Evolutionary conservation across 2,329 filamentous ascomycete species (phyloP).

Genomic region (Pseudopithomyces chartarum): DNA sequence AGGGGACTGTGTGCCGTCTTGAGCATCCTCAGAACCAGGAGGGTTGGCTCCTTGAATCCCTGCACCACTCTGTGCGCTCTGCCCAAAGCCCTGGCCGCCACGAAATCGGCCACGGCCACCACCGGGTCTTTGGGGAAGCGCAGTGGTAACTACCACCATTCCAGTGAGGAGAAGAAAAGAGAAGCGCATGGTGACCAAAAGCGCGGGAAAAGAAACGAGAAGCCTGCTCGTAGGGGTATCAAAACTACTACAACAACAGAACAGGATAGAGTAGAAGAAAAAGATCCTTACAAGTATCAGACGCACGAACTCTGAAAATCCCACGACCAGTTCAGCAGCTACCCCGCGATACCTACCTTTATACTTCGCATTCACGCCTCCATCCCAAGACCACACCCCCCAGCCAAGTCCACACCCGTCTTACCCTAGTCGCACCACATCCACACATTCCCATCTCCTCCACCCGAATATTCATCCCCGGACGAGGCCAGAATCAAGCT

Average conservation of each 20-base stretch:
- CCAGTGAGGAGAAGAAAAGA: not conserved
- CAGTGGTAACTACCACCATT: not conserved
- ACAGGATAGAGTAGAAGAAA: not conserved
- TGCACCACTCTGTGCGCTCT: not conserved
- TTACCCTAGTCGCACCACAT: conserved; percentile 3
- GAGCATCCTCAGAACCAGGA: not conserved
- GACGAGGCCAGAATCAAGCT: not conserved
- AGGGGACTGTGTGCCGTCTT: not conserved
- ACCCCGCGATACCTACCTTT: not conserved
- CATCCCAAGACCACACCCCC: not conserved
- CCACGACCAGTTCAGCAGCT: not conserved
- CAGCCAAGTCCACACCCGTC: not conserved
- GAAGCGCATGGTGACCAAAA: not conserved
- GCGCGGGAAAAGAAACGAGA: not conserved
- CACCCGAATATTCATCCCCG: not conserved
- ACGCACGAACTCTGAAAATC: not conserved
- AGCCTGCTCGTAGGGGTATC: conserved; percentile 1
- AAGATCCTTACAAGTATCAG: not conserved
- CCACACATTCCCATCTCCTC: not conserved
- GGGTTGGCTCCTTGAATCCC: not conserved
- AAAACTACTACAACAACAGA: not conserved
- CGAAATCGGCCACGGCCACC: not conserved
- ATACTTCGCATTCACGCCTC: not conserved
- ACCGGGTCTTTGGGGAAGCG: conserved; percentile 1
- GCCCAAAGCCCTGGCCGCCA: not conserved